These are phyloP conservation scores for Globisporangium parvum DNA, from an alignment of 352 stramenopile species.

Conservation along the genomic window DNA sequence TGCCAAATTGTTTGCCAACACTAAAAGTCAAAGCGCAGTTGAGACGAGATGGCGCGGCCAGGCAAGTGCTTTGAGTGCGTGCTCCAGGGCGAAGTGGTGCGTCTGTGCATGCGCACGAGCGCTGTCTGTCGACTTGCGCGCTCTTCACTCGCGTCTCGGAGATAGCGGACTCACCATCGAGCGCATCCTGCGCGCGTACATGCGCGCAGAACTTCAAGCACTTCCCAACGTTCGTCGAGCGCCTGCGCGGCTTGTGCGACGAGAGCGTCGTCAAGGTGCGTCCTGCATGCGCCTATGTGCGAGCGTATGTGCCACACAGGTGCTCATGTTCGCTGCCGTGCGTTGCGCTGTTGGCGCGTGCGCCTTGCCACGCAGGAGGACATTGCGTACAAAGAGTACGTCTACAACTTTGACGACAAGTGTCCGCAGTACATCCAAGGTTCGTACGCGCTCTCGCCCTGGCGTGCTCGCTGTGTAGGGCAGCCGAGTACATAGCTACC, in stretches of 20 bases:
- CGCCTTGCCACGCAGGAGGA: constrained; percentile 68
- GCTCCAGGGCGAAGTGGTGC: constrained; percentile 75
- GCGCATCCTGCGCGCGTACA: background rate
- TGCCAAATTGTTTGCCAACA: too few relatives aligned
- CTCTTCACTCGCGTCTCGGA: too few relatives aligned
- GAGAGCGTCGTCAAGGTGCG: constrained; percentile 76
- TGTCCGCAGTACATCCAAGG: constrained; percentile 83
- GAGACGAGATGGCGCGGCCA: constrained; percentile 38
- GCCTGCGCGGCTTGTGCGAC: constrained; percentile 64
- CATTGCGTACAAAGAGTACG: constrained; percentile 86
- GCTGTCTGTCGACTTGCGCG: background rate
- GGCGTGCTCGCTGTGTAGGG: too few relatives aligned
- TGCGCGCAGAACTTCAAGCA: constrained; percentile 67
- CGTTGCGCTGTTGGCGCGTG: background rate
- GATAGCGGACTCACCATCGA: background rate
- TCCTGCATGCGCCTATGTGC: background rate
- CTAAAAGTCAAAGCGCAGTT: background rate
- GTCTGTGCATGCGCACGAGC: constrained; percentile 6
- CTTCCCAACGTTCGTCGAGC: constrained; percentile 78
- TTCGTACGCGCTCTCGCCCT: constrained; percentile 1
- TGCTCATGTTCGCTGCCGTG: background rate
- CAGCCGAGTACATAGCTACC: too few relatives aligned
- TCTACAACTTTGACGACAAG: constrained; percentile 88
- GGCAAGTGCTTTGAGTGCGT: constrained; percentile 83
- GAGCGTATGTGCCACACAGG: background rate